Conservation (phyloP, 495 filamentous ascomycete genomes). For the Aspergillus campestris region DNA sequence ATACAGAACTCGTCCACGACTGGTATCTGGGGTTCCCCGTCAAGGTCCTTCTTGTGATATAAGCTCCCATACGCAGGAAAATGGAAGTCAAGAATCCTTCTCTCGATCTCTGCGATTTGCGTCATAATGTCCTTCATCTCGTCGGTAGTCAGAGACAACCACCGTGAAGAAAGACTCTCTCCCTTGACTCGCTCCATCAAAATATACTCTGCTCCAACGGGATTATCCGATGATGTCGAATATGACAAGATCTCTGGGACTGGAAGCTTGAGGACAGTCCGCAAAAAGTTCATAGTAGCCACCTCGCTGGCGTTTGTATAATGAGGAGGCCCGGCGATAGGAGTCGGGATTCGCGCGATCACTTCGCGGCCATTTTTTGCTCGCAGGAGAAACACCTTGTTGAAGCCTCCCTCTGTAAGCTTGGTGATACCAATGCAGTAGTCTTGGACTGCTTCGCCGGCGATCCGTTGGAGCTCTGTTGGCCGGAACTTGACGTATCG, state of each 20-base stretch:
- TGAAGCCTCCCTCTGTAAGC: constrained; percentile 30
- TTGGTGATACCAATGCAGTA: constrained; percentile 19
- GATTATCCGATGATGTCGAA: constrained; percentile 19
- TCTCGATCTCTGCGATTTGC: constrained; percentile 30
- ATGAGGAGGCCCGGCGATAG: constrained; percentile 24
- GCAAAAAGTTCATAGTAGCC: constrained; percentile 33
- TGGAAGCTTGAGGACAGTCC: constrained; percentile 23
- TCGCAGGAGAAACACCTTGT: constrained; percentile 22
- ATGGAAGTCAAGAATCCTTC: constrained; percentile 23
- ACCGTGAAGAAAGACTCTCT: constrained; percentile 26
- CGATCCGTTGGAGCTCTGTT: constrained; percentile 24
- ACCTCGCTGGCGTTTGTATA: constrained; percentile 37
- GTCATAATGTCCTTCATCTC: constrained; percentile 30
- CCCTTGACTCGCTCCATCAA: constrained; percentile 29
- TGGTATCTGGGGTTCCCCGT: constrained; percentile 16
- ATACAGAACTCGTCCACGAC: constrained; percentile 23
- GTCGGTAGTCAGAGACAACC: constrained; percentile 26
- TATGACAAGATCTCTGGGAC: constrained; percentile 22
- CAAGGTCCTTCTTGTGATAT: constrained; percentile 26
- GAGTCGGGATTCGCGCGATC: constrained; percentile 29
- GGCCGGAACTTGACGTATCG: constrained; percentile 22
- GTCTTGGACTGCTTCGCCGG: constrained; percentile 19
- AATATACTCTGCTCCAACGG: constrained; percentile 30
- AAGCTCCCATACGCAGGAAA: constrained; percentile 32
- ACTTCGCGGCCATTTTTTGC: constrained; percentile 24